A percentile compares a stretch with the other conserved stretches of the same genome.
These are phyloP conservation scores for Hanseniaspora clermontiae DNA, from an alignment of 805 yeast genomes.

Conservation along the genomic window DNA sequence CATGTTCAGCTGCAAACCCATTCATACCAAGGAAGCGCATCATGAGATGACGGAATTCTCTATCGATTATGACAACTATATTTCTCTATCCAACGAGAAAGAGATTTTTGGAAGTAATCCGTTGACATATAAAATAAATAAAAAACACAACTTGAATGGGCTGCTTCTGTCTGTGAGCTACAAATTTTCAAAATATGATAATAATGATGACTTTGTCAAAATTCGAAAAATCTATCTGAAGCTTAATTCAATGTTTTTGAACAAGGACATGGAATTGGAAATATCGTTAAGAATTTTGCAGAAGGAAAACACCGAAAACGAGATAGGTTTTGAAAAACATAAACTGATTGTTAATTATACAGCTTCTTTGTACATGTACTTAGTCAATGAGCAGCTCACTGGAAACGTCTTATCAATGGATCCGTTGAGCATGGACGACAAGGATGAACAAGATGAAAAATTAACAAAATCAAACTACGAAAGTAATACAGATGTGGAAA, in stretches of 20 bases:
- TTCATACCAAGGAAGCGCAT: background rate
- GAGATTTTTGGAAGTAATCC: background rate
- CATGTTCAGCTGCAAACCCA: slow-evolving; percentile 3
- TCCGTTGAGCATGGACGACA: background rate
- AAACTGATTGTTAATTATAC: background rate
- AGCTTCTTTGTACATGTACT: slow-evolving; percentile 6
- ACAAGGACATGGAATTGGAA: slow-evolving; percentile 1
- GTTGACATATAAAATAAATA: slow-evolving; percentile 1
- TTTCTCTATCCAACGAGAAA: slow-evolving; percentile 8
- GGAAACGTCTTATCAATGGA: background rate
- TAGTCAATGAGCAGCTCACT: slow-evolving; percentile 9
- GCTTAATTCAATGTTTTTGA: background rate
- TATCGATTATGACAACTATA: background rate
- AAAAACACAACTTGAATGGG: slow-evolving; percentile 7
- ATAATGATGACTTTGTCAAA: background rate
- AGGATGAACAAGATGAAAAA: background rate
- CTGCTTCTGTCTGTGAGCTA: background rate
- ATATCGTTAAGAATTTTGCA: background rate
- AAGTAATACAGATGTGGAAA: background rate
- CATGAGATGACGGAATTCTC: background rate
- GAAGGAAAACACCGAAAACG: background rate
- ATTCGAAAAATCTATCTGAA: background rate
- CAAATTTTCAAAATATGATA: background rate
- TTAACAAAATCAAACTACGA: background rate
- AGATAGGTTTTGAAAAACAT: background rate